A percentile compares a stretch with the other conserved stretches of the same genome.
Conservation (phyloP, 179 eudicot species). For the Nepenthes alata region DNA sequence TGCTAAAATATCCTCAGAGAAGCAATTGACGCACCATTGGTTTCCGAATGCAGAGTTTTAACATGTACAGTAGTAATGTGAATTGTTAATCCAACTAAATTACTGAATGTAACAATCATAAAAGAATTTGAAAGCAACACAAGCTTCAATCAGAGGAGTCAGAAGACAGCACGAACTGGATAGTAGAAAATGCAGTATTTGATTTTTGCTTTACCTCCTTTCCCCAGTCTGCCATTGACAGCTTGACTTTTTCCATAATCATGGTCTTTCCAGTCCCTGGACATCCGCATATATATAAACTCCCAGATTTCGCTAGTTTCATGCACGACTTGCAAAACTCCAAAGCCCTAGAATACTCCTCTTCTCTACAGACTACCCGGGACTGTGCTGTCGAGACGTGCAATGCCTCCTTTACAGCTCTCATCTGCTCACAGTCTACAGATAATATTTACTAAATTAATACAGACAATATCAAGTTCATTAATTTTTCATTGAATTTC, state of each 20-base stretch:
- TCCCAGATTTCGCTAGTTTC: conserved; percentile 57
- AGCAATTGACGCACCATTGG: too few species aligned
- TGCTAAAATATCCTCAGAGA: too few species aligned
- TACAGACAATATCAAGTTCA: too few species aligned
- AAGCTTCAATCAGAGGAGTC: neutral
- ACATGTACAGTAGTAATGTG: too few species aligned
- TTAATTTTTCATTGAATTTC: too few species aligned
- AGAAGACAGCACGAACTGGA: neutral
- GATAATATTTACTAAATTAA: too few species aligned
- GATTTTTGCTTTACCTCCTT: conserved; percentile 35
- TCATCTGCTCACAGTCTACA: conserved; percentile 58
- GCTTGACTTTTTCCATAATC: conserved; percentile 79
- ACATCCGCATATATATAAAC: conserved; percentile 81
- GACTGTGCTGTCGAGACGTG: conserved; percentile 68
- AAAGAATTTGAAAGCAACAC: neutral
- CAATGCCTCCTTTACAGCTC: conserved; percentile 69
- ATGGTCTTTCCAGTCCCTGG: conserved; percentile 95
- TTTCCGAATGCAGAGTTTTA: too few species aligned
- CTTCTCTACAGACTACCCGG: conserved; percentile 60
- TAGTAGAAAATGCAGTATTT: neutral
- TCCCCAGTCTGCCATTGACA: conserved; percentile 47
- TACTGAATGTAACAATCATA: neutral
- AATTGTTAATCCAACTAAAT: too few species aligned
- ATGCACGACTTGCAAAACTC: conserved; percentile 70
- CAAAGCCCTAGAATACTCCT: conserved; percentile 52